phyloP scores from a whole-genome alignment of 768 basidiomycete species.

The Termitomyces heimii region DNA sequence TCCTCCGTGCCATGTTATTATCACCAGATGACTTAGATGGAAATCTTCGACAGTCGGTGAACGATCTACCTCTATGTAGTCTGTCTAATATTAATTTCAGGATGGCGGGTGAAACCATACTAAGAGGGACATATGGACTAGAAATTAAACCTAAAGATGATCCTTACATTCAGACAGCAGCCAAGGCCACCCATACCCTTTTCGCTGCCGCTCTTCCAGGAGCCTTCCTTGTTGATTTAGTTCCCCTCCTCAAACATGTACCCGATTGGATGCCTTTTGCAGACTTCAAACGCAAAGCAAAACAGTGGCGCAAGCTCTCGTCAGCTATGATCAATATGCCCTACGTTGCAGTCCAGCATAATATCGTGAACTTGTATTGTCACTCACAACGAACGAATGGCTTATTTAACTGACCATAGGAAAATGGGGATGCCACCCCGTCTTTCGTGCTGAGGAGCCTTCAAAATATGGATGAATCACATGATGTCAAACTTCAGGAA shows the following conservation, averaged over 20 bases:
- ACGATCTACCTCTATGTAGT: too few relatives aligned
- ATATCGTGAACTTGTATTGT: slow-evolving; percentile 8
- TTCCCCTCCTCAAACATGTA: slow-evolving; percentile 24
- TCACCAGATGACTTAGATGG: slow-evolving; percentile 14
- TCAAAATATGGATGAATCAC: slow-evolving; percentile 11
- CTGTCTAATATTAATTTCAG: too few relatives aligned
- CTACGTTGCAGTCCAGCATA: slow-evolving; percentile 13
- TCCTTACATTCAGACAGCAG: slow-evolving; percentile 25
- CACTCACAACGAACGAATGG: not conserved
- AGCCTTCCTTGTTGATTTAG: slow-evolving; percentile 26
- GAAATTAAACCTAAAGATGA: slow-evolving; percentile 24
- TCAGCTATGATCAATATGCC: slow-evolving; percentile 18
- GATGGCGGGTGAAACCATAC: slow-evolving; percentile 20
- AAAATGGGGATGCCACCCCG: slow-evolving; percentile 13
- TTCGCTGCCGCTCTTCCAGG: slow-evolving; percentile 21
- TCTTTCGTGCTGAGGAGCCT: slow-evolving; percentile 17
- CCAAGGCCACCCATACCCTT: slow-evolving; percentile 23
- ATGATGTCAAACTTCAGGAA: slow-evolving; percentile 13
- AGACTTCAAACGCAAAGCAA: slow-evolving; percentile 28
- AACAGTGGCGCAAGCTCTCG: slow-evolving; percentile 16
- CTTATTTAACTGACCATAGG: slow-evolving; percentile 1
- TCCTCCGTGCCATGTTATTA: slow-evolving; percentile 17
- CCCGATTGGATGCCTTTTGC: slow-evolving; percentile 31
- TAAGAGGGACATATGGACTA: slow-evolving; percentile 28
- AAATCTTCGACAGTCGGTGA: slow-evolving; percentile 6